These are phyloP conservation scores for Quercus rubra DNA, from an alignment of 306 rosid genomes.

Conservation along the genomic window DNA sequence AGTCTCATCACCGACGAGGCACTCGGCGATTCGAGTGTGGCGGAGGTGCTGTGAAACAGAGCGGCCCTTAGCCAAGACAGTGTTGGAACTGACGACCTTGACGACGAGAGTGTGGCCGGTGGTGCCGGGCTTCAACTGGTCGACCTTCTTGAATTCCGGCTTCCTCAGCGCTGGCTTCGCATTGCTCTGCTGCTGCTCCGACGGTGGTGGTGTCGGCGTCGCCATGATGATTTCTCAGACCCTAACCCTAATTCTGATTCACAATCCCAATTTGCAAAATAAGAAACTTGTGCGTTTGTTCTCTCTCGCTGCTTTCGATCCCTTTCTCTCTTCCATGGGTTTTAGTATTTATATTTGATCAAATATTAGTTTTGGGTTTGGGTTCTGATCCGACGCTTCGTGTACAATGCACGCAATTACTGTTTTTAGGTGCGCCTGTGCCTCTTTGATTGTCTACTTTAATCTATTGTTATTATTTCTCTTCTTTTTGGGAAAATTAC, in stretches of 20 bases:
- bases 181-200: conserved; percentile 24
- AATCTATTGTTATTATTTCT: no score
- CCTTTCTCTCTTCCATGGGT: no score
- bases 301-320: no score
- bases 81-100: conserved; percentile 39
- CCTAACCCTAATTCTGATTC: neutral
- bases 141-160: conserved; percentile 56
- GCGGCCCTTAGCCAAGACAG: conserved; percentile 55
- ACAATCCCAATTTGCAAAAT: no score
- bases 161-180: conserved; percentile 45
- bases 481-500: no score
- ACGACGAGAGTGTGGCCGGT: conserved; percentile 52
- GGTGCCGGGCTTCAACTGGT: conserved; percentile 54
- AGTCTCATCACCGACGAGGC: conserved; percentile 63
- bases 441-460: neutral
- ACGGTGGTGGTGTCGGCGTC: neutral
- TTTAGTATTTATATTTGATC: no score
- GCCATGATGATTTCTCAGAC: neutral
- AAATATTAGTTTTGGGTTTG: no score
- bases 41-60: conserved; percentile 52
- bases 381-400: conserved; percentile 8
- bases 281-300: no score
- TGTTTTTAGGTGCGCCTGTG: neutral
- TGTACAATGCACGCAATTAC: neutral
- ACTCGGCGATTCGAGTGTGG: conserved; percentile 58